Evolutionary conservation across 2,329 filamentous ascomycete species (phyloP).

Genomic region (Talaromyces pinophilus): DNA sequence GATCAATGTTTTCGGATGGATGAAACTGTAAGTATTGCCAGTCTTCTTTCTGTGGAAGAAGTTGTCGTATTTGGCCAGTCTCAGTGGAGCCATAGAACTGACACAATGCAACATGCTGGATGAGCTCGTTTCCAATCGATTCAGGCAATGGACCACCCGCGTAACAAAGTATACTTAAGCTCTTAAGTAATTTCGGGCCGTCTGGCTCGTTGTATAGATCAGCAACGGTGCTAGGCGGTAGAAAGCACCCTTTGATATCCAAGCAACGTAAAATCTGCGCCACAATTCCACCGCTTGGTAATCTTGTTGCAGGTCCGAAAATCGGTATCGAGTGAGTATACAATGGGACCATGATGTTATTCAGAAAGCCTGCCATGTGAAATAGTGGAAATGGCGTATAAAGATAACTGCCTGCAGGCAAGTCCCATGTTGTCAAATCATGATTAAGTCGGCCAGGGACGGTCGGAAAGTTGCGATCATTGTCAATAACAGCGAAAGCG

Average conservation of each 20-base stretch:
- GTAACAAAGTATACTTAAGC: constrained; percentile 7
- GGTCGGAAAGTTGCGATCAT: constrained; percentile 9
- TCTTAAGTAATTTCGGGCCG: neutral
- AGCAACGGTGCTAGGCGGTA: constrained; percentile 5
- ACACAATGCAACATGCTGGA: constrained; percentile 8
- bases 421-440: constrained; percentile 17
- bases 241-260: constrained; percentile 8
- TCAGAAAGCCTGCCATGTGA: constrained; percentile 15
- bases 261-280: constrained; percentile 6
- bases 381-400: constrained; percentile 15
- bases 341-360: constrained; percentile 1
- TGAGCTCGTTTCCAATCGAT: constrained; percentile 13
- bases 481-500: constrained; percentile 2
- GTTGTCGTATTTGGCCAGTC: constrained; percentile 18
- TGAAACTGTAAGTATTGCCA: constrained; percentile 22
- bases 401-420: constrained; percentile 1
- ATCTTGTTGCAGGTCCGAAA: constrained; percentile 11
- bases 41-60: constrained; percentile 13
- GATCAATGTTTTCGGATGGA: neutral
- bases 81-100: constrained; percentile 18
- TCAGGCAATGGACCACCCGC: constrained; percentile 15
- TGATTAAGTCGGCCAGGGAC: constrained; percentile 10
- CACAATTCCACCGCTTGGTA: constrained; percentile 11
- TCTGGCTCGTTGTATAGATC: constrained; percentile 11
- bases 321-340: neutral